Evolutionary conservation across 345 rosid genomes (phyloP).

Genomic region (Syzygium oleosum): DNA sequence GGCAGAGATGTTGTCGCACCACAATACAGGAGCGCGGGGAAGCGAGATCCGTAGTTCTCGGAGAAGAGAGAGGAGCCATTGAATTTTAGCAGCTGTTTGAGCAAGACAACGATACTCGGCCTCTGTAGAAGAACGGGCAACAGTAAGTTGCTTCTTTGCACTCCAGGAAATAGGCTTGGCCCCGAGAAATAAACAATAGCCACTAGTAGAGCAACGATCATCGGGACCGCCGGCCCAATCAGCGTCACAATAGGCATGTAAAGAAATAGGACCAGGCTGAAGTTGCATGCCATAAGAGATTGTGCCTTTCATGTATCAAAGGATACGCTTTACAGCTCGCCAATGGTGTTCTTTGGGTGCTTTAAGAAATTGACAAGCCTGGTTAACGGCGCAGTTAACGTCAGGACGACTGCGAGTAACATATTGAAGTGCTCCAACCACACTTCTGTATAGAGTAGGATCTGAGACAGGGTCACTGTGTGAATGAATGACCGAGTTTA

Average conservation of each 20-base stretch:
- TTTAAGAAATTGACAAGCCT: neutral
- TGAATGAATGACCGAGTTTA: too few species aligned
- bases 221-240: too few species aligned
- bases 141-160: neutral
- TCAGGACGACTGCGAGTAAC: neutral
- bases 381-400: neutral
- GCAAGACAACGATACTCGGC: neutral
- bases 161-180: neutral
- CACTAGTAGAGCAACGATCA: too few species aligned
- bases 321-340: neutral
- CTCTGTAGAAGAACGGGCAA: neutral
- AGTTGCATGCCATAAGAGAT: neutral
- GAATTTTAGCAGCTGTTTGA: neutral
- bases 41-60: neutral
- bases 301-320: neutral
- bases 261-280: too few species aligned
- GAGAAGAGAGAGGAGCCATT: neutral
- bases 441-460: neutral
- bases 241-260: too few species aligned
- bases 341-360: neutral
- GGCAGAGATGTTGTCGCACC: neutral
- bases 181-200: neutral
- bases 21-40: neutral
- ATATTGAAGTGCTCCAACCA: too few species aligned
- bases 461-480: too few species aligned